Base-by-base conservation (phyloP, 257 asterid species). In the Lantana camara region DNA sequence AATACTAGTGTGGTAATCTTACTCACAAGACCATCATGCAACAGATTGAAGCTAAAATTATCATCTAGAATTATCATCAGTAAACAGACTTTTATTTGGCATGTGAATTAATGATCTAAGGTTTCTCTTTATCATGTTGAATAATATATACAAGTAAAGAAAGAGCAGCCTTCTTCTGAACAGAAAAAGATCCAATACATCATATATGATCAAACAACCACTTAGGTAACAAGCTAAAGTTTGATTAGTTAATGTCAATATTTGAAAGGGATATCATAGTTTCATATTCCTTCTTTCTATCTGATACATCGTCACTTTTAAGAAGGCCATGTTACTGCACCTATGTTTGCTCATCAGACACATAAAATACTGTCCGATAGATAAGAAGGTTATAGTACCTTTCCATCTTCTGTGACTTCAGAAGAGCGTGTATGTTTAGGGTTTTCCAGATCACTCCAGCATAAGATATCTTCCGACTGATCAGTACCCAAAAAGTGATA, bases 401-500 rank as follows among this genome's bases (percentile, higher is more conserved):
- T 82, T 22, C 97, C 97, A 60, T 94, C 99, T 62, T 88, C 91
- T 0, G 99, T 90, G 34, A 94, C 91, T 16, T 83, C 77, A 58
- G 90, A 91, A 1, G 63, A 59, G 68, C 72, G 95, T 14, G 89
- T 75, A 68, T 94, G 87, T 44, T 80, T 86, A 41, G 99, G 96
- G 70, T 86, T 90, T 22, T 84, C 93, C 9, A 85, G 77, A 75
- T 90, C 96, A 50, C 78, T 88, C 96, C 96, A 94, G 70, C 93
- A 83, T 67, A 90, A 81, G 72, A 88, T 77, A 77, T 94, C 98
- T 69, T 94, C 93, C 49, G 93, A 86, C 73, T 94, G 99, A 73
- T 88, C 82, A 0, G 86, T 84, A n/a, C 97, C 98, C 80, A 94
- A 67, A 38, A 87, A 80, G 80, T 94, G 99, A 77, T 90, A 94